Evolutionary conservation across 768 basidiomycete species (phyloP), one percentile per base, ranked within the genome.

Genomic region (Rhodotorula toruloides): DNA sequence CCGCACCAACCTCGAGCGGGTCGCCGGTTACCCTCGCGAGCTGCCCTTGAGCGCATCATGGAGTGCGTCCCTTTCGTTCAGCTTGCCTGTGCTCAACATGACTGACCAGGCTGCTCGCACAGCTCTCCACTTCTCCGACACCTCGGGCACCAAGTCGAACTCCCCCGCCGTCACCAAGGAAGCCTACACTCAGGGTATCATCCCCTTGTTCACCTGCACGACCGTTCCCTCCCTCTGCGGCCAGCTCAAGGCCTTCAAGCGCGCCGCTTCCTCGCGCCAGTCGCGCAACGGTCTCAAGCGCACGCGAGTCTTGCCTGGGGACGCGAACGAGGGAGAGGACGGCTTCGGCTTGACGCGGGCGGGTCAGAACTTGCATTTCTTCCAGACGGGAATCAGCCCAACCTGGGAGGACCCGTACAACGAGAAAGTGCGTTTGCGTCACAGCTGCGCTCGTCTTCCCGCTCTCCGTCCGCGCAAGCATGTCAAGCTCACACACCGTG

Each of bases 321-420:
- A 70, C 31, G 53, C 61, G 22, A n/a, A n/a, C n/a, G n/a, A n/a
- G n/a, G n/a, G n/a, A n/a, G n/a, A n/a, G n/a, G 69, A 71, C n/a
- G 22, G 31, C 13, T 31, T 63, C 25, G 65, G 70, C 17, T 48
- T 67, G 25, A 48, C 32, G 43, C 48, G 70, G 2, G 53, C 65
- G 17, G 65, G 70, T 5, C 57, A 59, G 61, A 71, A 71, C 70
- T 43, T 71, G 57, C 70, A 71, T 40, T 71, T 71, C 49, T 71
- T 71, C 65, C 48, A 65, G 2, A 46, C 58, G 12, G 70, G 70
- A 4, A 66, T 71, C 47, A 34, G 19, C n/a, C 70, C 70, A 32
- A 71, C 70, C 12, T 71, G 70, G 70, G 70, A 71, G 53, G 70
- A 71, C 46, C 61, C 65, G 37, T 71, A 66, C 50, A 71, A 71